Conservation (phyloP, 1,284 basidiomycete genomes). For the Ganoderma lucidum region DNA sequence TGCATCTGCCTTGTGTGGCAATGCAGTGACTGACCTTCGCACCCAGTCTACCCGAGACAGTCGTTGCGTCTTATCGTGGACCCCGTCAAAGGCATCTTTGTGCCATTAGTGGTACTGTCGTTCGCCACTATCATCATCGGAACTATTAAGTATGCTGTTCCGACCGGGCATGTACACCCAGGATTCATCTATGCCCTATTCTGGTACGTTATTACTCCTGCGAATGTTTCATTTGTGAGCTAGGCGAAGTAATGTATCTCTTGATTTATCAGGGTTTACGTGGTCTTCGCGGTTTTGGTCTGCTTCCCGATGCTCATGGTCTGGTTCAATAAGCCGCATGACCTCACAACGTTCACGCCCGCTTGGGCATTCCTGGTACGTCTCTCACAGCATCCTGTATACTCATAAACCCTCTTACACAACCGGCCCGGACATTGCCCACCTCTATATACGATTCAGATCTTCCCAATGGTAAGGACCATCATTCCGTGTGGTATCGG, state of each 20-base stretch:
- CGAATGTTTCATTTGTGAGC: neutral
- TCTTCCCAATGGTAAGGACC: slow-evolving; percentile 53
- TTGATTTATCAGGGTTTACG: slow-evolving; percentile 49
- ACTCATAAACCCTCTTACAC: neutral
- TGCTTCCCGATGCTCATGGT: slow-evolving; percentile 60
- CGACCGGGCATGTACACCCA: slow-evolving; percentile 44
- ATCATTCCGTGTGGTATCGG: slow-evolving; percentile 17
- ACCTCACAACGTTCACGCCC: slow-evolving; percentile 53
- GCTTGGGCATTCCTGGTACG: slow-evolving; percentile 57
- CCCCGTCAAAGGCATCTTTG: slow-evolving; percentile 55
- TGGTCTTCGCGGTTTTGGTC: slow-evolving; percentile 47
- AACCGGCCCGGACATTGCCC: neutral
- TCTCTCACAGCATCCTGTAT: neutral
- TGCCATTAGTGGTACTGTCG: slow-evolving; percentile 55
- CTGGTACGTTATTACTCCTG: slow-evolving; percentile 45
- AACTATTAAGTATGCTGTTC: slow-evolving; percentile 55
- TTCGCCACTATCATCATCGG: slow-evolving; percentile 61
- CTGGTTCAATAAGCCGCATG: slow-evolving; percentile 58
- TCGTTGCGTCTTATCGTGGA: slow-evolving; percentile 52
- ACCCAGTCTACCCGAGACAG: slow-evolving; percentile 52
- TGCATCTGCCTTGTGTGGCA: neutral
- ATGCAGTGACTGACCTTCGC: neutral
- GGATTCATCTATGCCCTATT: slow-evolving; percentile 51
- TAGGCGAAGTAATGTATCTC: neutral
- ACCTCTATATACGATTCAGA: slow-evolving; percentile 35